These are phyloP conservation scores for Aeminium ludgeri DNA, from an alignment of 495 filamentous ascomycete species.

Conservation along the genomic window DNA sequence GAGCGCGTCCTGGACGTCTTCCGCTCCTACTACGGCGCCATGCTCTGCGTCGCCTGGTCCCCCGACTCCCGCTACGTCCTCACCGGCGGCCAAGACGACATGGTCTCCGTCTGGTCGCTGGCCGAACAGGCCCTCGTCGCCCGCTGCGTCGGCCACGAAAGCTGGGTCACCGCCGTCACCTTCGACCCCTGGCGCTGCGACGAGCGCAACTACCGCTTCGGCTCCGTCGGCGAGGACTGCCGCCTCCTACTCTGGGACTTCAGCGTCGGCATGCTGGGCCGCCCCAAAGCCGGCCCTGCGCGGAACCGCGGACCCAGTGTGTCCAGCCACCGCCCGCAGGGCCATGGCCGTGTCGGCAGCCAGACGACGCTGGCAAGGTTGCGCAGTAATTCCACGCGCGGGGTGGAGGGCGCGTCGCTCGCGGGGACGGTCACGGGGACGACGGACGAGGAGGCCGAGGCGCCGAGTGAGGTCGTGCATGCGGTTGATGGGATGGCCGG, in stretches of 20 bases:
- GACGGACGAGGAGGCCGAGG: no score
- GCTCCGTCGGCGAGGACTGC: constrained; percentile 89
- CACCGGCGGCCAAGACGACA: constrained; percentile 88
- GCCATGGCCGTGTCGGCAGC: constrained; percentile 15
- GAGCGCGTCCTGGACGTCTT: constrained; percentile 77
- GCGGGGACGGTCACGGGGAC: no score
- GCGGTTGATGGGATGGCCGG: constrained; percentile 62
- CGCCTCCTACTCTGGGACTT: constrained; percentile 90
- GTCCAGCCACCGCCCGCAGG: constrained; percentile 19
- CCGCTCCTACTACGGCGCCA: constrained; percentile 79
- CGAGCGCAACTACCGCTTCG: constrained; percentile 83
- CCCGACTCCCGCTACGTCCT: constrained; percentile 92
- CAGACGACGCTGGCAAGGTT: constrained; percentile 35
- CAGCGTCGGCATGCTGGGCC: constrained; percentile 83
- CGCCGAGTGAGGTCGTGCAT: constrained; percentile 52
- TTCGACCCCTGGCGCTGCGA: constrained; percentile 97
- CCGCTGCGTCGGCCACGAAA: constrained; percentile 83
- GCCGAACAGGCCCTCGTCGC: constrained; percentile 72
- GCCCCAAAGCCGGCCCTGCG: constrained; percentile 57
- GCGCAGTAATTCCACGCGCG: constrained; percentile 45
- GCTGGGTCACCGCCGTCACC: constrained; percentile 82
- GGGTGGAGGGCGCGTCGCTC: constrained; percentile 14
- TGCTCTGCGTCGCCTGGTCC: constrained; percentile 91
- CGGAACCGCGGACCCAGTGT: constrained; percentile 37
- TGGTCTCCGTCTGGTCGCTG: constrained; percentile 86